Base-by-base conservation (phyloP, 495 filamentous ascomycete genomes). In the Neurospora africana region DNA sequence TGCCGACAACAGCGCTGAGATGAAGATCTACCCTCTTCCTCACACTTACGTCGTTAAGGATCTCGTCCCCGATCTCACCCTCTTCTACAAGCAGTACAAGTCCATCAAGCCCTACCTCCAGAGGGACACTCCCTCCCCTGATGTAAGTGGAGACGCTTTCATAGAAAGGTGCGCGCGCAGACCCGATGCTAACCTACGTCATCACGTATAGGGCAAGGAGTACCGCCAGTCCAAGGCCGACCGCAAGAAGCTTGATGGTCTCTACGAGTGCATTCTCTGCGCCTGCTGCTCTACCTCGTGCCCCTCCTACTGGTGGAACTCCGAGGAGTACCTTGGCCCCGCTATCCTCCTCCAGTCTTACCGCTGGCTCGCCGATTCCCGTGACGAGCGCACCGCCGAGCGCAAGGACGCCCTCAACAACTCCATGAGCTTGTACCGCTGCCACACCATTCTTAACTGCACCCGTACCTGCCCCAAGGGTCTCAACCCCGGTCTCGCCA, bases 71-170 rank as follows among this genome's bases (percentile, higher is more conserved):
- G 95, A 99, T 81, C 84, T 99, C 75, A 99, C 95, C 76, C 92
- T 92, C 73, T 98, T 99, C 90, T 99, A 99, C 91, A 97, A 98
- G 87, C 95, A 99, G 88, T 99, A 99, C 90, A 97, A 97, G 85
- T 97, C 95, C 30, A 97, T 99, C 85, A 97, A 99, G 88, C 95
- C 95, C 8, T 99, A 97, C 81, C 91, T 99, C 40, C 95, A 97
- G 84, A 87, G 93, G 74, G 89, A 93, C 73, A 94, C 91, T 39
- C 89, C 90, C 44, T 82, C 91, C 19, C 86, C 88, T 43, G 91
- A 95, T 78, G 93, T 93, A 87, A 80, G 90, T 76, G 74, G 35
- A 21, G 27, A 19, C 10, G 15, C 33, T 47, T 17, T 23, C 0
- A 30, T 30, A 30, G 23, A 15, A 27, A 65, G 8, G 11, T 35